A percentile compares a stretch with the other conserved stretches of the same genome.
phyloP scores from a whole-genome alignment of 1,139 yeast genomes.

The Dujonia santamariae region DNA sequence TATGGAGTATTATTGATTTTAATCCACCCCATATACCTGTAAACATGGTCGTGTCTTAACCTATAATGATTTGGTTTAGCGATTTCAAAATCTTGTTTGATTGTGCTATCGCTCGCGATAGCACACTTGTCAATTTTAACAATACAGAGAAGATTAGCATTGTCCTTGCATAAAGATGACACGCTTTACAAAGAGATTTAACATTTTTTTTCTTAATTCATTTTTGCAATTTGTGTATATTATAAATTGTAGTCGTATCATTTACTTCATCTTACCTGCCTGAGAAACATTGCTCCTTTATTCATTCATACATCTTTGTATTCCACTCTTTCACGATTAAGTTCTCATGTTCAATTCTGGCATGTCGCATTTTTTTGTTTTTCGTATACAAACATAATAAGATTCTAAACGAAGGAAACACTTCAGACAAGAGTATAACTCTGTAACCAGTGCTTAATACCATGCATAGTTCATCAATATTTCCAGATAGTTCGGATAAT shows the following conservation, averaged over 20 bases:
- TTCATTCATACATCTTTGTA: too few species aligned
- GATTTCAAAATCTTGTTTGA: constrained; percentile 1
- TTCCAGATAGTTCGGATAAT: constrained; percentile 3
- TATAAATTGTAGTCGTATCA: too few species aligned
- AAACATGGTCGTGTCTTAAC: background rate
- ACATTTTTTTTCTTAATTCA: constrained; percentile 64
- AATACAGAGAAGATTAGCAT: constrained; percentile 98
- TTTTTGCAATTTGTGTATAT: too few species aligned
- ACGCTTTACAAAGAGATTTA: constrained; percentile 96
- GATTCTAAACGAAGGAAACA: too few species aligned
- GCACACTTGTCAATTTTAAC: constrained; percentile 64
- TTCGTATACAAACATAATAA: background rate
- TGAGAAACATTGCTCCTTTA: too few species aligned
- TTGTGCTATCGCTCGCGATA: constrained; percentile 45
- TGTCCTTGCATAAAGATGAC: constrained; percentile 99
- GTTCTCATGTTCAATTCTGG: too few species aligned
- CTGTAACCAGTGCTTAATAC: too few species aligned
- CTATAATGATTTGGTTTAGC: background rate
- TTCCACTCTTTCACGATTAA: constrained; percentile 1
- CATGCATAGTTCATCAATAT: constrained; percentile 1
- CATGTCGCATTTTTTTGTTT: background rate
- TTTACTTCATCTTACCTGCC: too few species aligned
- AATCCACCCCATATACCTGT: background rate
- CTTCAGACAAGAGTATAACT: too few species aligned
- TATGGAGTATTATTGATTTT: too few species aligned